Base-by-base conservation (phyloP, 169 alveolate species). In the Plasmodium vivax region DNA sequence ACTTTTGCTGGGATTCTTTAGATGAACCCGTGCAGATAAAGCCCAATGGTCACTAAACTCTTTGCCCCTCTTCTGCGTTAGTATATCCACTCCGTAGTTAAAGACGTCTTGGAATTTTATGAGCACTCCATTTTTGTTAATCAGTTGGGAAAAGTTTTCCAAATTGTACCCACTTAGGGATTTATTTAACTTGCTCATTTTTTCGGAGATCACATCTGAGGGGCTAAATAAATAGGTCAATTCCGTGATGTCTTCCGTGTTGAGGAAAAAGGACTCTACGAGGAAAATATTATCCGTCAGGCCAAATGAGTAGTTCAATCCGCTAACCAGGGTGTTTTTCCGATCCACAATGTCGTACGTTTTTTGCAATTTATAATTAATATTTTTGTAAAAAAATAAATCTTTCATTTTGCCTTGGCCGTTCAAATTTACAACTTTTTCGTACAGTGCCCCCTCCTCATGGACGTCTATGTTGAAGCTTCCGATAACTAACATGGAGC, bases 11-110 rank as follows among this genome's bases (percentile, higher is more conserved):
- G 23, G 32, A 62, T 90, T 81, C 62, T 90, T 90, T 27, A 90
- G 10, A 71, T 81, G 84, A 27, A 90, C 16, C 16, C 62, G 47
- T 30, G 94, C 91, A n/a, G 94, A 90, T 34, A 90, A 71, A 68
- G 62, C 77, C 94, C 94, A 90, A 30, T 90, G 94, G 43, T 90
- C 94, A 81, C 94, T 90, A 30, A 90, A 27, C 47, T 90, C 94
- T 5, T 81, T 90, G 27, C 74, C 74, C 73, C 43, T 90, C 80
- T 68, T 90, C 71, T 90, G 94, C 30, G 94, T 90, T 81, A 90
- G 41, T 81, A 90, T 90, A 68, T 90, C 94, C 8, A 90, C 91
- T 23, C 94, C 94, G 72, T 71, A 90, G 83, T 90, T 90, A 81
- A 36, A 81, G n/a, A 90, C 92, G 9, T 81, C 58, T 45, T 90